Evolutionary conservation across 495 filamentous ascomycete genomes (phyloP).

Genomic region (Staphylotrichum tortipilum): DNA sequence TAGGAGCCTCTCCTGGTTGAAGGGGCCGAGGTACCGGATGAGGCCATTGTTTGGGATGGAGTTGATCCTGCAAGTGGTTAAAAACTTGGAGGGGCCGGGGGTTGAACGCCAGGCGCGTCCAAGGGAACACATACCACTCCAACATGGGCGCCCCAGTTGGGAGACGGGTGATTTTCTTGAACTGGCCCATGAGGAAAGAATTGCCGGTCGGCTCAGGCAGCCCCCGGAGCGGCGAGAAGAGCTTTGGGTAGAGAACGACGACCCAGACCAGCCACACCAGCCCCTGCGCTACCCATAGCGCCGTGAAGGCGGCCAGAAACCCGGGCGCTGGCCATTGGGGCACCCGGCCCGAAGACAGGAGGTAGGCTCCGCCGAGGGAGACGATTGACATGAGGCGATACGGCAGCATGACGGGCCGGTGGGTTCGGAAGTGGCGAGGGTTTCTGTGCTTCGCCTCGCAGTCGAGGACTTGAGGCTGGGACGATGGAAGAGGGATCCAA

Average conservation of each 20-base stretch:
- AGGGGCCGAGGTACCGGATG: conserved; percentile 63
- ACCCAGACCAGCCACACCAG: conserved; percentile 35
- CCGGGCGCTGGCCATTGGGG: conserved; percentile 18
- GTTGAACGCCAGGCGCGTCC: background rate
- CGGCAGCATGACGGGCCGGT: conserved; percentile 14
- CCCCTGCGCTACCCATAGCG: conserved; percentile 20
- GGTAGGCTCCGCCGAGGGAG: conserved; percentile 25
- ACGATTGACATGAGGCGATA: conserved; percentile 16
- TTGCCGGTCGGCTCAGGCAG: conserved; percentile 49
- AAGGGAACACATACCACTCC: conserved; percentile 43
- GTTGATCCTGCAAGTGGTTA: conserved; percentile 42
- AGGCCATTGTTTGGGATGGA: conserved; percentile 77
- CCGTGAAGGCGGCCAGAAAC: conserved; percentile 18
- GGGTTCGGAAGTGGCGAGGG: too few species aligned
- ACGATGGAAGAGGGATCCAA: too few species aligned
- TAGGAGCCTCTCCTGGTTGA: conserved; percentile 65
- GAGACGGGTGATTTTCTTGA: conserved; percentile 42
- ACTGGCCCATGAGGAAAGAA: conserved; percentile 48
- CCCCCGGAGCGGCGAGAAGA: conserved; percentile 61
- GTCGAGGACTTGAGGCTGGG: too few species aligned
- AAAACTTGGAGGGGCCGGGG: too few species aligned
- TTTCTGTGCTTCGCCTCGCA: too few species aligned
- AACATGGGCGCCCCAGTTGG: conserved; percentile 53
- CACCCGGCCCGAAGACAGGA: conserved; percentile 21
- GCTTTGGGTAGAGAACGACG: conserved; percentile 58